Percentiles rank a stretch among this genome's conserved stretches.
phyloP scores from a whole-genome alignment of 257 asterid species.

The Mitragyna speciosa region DNA sequence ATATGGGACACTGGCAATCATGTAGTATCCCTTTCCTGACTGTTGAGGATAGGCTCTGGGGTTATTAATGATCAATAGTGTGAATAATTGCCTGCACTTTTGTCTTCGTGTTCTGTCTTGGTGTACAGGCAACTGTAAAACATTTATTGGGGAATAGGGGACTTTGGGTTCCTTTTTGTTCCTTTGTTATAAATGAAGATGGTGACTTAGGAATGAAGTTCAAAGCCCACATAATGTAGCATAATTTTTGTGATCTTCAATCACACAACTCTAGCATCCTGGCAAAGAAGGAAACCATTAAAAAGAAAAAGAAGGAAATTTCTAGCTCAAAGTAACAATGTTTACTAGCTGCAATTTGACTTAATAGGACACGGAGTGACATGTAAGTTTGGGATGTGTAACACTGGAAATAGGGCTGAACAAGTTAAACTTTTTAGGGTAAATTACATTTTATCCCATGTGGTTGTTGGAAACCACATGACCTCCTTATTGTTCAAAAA shows the following conservation, averaged over 20 bases:
- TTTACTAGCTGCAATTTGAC: too few relatives aligned
- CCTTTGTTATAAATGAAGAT: not conserved
- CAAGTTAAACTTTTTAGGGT: too few relatives aligned
- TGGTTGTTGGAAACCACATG: too few relatives aligned
- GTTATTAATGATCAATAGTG: not conserved
- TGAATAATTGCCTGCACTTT: constrained; percentile 14
- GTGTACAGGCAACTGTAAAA: constrained; percentile 12
- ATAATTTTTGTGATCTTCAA: not conserved
- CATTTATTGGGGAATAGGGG: constrained; percentile 3
- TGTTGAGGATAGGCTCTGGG: not conserved
- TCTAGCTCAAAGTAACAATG: not conserved
- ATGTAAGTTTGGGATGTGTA: too few relatives aligned
- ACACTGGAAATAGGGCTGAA: too few relatives aligned
- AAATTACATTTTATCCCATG: too few relatives aligned
- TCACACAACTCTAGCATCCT: constrained; percentile 12
- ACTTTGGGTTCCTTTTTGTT: constrained; percentile 12
- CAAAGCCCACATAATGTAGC: not conserved
- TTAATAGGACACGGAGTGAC: too few relatives aligned
- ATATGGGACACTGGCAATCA: constrained; percentile 13
- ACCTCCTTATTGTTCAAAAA: too few relatives aligned
- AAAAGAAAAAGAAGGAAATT: constrained; percentile 21
- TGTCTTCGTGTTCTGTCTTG: constrained; percentile 16
- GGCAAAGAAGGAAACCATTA: constrained; percentile 26
- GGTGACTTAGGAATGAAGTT: not conserved
- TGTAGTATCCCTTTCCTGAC: constrained; percentile 19